These are phyloP conservation scores for Kwoniella dejecticola DNA, from an alignment of 768 basidiomycete species.

Conservation along the genomic window DNA sequence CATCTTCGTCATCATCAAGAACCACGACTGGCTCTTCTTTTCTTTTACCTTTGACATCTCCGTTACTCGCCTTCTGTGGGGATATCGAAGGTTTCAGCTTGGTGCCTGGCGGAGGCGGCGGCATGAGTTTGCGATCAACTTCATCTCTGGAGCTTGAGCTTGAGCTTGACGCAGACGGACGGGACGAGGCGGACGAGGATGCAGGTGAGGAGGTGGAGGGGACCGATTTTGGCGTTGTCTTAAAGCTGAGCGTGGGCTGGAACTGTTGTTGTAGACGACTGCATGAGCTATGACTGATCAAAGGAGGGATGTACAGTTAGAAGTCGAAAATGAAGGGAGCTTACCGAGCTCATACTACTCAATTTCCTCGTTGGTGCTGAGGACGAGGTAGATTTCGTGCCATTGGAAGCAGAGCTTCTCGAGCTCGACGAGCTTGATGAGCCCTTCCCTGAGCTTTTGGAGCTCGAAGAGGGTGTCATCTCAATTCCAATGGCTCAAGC, in stretches of 20 bases:
- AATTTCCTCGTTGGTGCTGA: constrained; percentile 32
- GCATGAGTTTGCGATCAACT: constrained; percentile 39
- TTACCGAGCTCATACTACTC: constrained; percentile 45
- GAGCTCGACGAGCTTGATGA: background rate
- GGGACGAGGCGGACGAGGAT: constrained; percentile 4
- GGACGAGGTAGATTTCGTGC: background rate
- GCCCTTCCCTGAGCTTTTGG: constrained; percentile 2
- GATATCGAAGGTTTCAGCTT: constrained; percentile 15
- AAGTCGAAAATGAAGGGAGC: too few relatives aligned
- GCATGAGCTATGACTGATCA: too few relatives aligned
- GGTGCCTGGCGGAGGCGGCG: constrained; percentile 36
- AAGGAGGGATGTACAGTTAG: background rate
- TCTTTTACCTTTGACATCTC: constrained; percentile 24
- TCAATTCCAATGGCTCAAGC: too few relatives aligned
- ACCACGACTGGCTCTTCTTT: constrained; percentile 32
- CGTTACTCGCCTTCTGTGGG: background rate
- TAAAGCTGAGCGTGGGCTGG: constrained; percentile 43
- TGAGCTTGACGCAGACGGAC: constrained; percentile 3
- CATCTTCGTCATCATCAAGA: constrained; percentile 30
- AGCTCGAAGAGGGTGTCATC: background rate
- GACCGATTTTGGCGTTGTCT: constrained; percentile 11
- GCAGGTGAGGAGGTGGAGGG: constrained; percentile 5
- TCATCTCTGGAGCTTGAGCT: constrained; percentile 14
- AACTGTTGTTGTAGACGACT: too few relatives aligned
- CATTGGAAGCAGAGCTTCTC: constrained; percentile 1